Percentiles rank a stretch among this genome's conserved stretches.
These are phyloP conservation scores for Saccharomycopsis babjevae DNA, from an alignment of 805 yeast species.

Conservation along the genomic window DNA sequence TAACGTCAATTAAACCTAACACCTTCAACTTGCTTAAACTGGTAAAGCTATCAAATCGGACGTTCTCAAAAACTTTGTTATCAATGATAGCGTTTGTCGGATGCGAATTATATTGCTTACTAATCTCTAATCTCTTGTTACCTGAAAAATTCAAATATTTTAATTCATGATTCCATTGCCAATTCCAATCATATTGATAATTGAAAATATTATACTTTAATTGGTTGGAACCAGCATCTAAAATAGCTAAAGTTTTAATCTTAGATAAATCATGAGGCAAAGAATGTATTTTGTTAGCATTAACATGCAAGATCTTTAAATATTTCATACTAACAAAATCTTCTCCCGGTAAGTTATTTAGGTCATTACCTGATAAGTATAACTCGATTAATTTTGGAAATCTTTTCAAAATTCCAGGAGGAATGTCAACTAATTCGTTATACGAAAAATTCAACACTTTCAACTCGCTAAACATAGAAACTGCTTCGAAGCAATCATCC, in stretches of 20 bases:
- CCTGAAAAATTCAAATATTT: constrained; percentile 85
- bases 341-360: constrained; percentile 76
- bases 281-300: constrained; percentile 76
- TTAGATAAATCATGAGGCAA: constrained; percentile 83
- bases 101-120: constrained; percentile 6
- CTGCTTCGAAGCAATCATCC: constrained; percentile 64
- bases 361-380: constrained; percentile 73
- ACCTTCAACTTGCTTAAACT: constrained; percentile 59
- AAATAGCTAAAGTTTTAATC: constrained; percentile 47
- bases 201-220: constrained; percentile 87
- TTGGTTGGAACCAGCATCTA: constrained; percentile 88
- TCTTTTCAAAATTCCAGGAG: constrained; percentile 56
- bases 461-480: constrained; percentile 50
- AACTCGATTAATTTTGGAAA: constrained; percentile 50
- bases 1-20: constrained; percentile 89
- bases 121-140: constrained; percentile 79
- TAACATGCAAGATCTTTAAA: constrained; percentile 55
- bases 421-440: constrained; percentile 75
- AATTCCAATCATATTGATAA: constrained; percentile 96
- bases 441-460: constrained; percentile 67
- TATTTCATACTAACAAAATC: constrained; percentile 54
- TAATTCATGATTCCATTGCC: constrained; percentile 76
- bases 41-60: constrained; percentile 49
- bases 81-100: constrained; percentile 38
- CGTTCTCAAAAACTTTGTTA: constrained; percentile 24